Evolutionary conservation across 2,329 filamentous ascomycete species (phyloP), one percentile per base, ranked within the genome.

Genomic region (Ambrosiella xylebori): DNA sequence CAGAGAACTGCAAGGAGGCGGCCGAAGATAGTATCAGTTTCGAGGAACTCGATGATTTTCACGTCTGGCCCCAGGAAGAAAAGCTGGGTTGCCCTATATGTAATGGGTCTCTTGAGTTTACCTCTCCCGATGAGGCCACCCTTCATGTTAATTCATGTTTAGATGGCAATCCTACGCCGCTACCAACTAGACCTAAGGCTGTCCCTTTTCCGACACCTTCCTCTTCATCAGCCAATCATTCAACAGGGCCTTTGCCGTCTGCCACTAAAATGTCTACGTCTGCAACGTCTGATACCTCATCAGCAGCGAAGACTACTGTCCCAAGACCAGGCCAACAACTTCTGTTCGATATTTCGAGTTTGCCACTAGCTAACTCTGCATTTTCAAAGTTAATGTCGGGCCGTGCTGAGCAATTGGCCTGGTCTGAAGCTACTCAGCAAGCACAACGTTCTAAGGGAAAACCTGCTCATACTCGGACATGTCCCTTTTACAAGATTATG

Each of bases 401-500:
- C 5, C 89, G 95, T 65, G 87, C 86, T 4, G 93, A 98, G 71
- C 86, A 95, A 67, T 77, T 82, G 1, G 93, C 93, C 0, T 98
- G 93, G 93, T 83, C 85, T 0, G 81, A 80, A 40, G 93, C 93
- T 11, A 89, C 91, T 0, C 86, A 88, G 1, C 77, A 85, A 1
- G 89, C 95, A 67, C 73, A 79, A 36, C 79, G 85, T 1, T 83
- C 89, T 1, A 79, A 88, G 45, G 91, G 93, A 19, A 93, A 88
- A 66, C 87, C 86, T 15, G 85, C 90, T 0, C 93, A 91, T 65
- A 80, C 91, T 65, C 81, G 93, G 54, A 96, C 88, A 0, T 98
- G 93, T 66, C 93, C 93, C 0, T 98, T 98, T 65, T 98, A 98
- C 74, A 98, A 98, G 70, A 96, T 97, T 62, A 84, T 98, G 71